These are phyloP conservation scores for Nepenthes alata DNA, from an alignment of 179 eudicot species.

Conservation along the genomic window DNA sequence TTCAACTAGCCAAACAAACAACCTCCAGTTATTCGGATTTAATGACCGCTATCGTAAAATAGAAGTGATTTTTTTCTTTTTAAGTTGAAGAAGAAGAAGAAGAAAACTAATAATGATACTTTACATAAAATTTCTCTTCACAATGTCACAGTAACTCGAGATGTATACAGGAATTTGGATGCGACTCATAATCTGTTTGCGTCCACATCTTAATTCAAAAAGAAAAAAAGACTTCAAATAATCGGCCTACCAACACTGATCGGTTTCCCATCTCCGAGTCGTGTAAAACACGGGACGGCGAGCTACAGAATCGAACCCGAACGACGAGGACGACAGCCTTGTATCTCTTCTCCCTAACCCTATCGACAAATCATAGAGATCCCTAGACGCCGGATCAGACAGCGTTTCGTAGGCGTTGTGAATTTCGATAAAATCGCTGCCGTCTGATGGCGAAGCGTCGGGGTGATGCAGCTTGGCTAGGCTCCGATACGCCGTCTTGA, in stretches of 20 bases:
- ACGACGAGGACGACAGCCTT: constrained; percentile 2
- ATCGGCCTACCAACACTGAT: constrained; percentile 56
- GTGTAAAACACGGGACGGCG: constrained; percentile 17
- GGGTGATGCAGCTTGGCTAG: constrained; percentile 54
- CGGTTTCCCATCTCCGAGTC: constrained; percentile 59
- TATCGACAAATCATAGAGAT: constrained; percentile 24
- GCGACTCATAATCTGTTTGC: no score
- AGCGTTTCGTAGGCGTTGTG: constrained; percentile 47
- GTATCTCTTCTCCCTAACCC: constrained; percentile 2
- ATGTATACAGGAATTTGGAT: no score
- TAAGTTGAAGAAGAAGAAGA: no score
- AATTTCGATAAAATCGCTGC: constrained; percentile 37
- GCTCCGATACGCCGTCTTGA: constrained; percentile 49
- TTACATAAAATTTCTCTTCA: no score
- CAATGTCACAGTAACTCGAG: no score
- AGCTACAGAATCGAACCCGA: constrained; percentile 3
- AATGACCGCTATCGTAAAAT: no score
- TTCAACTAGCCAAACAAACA: no score
- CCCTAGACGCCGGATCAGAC: constrained; percentile 46
- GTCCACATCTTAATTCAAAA: no score
- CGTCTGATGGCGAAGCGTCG: constrained; percentile 18
- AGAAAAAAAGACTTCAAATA: neutral
- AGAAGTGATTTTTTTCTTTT: no score
- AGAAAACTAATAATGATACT: no score
- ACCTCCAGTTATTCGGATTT: no score